Conservation (phyloP, 2,329 filamentous ascomycete species). For the Peltaster fructicola region DNA sequence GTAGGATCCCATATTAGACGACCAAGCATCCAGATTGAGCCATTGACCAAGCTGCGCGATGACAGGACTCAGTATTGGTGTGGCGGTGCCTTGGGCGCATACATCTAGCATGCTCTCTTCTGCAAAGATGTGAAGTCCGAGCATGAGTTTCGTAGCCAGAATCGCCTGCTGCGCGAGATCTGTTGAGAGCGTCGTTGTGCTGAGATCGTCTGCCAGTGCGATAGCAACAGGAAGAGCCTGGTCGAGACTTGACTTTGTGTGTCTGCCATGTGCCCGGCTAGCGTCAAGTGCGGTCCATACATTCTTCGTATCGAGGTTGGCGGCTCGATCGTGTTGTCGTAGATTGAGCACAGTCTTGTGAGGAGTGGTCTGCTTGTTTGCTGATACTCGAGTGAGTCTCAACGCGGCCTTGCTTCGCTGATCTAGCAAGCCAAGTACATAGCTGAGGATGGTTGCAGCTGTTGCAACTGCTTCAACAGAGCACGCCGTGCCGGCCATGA, state of each 20-base stretch:
- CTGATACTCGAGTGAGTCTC: no score
- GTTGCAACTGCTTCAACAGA: slow-evolving; percentile 21
- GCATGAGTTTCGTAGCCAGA: slow-evolving; percentile 27
- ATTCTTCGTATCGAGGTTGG: no score
- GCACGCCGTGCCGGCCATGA: slow-evolving; percentile 6
- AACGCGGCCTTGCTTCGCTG: no score
- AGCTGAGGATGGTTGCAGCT: slow-evolving; percentile 22
- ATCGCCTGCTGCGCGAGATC: no score
- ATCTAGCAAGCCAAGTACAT: slow-evolving; percentile 17
- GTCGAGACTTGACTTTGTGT: no score
- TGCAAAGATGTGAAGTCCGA: slow-evolving; percentile 65
- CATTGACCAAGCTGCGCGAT: slow-evolving; percentile 67
- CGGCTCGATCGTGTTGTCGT: no score
- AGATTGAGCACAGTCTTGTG: no score
- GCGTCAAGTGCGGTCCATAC: no score
- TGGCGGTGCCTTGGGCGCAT: background rate
- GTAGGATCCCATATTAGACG: slow-evolving; percentile 31
- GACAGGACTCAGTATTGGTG: slow-evolving; percentile 42
- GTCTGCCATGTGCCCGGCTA: no score
- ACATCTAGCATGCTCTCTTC: slow-evolving; percentile 67
- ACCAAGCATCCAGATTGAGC: slow-evolving; percentile 57
- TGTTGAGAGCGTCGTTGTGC: no score
- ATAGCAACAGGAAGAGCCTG: slow-evolving; percentile 12
- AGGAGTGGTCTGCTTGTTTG: no score
- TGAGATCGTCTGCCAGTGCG: slow-evolving; percentile 12